Evolutionary conservation across 108 stramenopile species (phyloP).

Genomic region (Nitzschia putrida): DNA sequence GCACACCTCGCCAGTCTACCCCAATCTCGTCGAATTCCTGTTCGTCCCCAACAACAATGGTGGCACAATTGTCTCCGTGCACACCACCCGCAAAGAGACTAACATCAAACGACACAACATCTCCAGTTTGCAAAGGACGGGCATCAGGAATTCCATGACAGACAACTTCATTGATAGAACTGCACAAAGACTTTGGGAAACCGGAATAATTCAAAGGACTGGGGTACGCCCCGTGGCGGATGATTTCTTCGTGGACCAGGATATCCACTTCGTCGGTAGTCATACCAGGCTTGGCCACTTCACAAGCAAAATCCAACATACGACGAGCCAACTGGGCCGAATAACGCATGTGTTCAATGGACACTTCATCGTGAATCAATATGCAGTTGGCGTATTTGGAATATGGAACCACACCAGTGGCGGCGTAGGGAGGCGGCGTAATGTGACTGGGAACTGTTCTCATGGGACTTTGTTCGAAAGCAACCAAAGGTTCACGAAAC

Average conservation of each 20-base stretch:
- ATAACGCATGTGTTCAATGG: slow-evolving; percentile 50
- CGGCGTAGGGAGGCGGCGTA: slow-evolving; percentile 68
- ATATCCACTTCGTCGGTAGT: slow-evolving; percentile 93
- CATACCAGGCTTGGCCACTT: slow-evolving; percentile 63
- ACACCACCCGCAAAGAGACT: slow-evolving; percentile 83
- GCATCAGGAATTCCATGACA: slow-evolving; percentile 95
- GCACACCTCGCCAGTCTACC: slow-evolving; percentile 64
- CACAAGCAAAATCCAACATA: slow-evolving; percentile 64
- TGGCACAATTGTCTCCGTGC: slow-evolving; percentile 97
- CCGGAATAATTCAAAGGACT: slow-evolving; percentile 93
- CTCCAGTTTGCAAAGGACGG: slow-evolving; percentile 77
- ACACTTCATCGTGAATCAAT: slow-evolving; percentile 51
- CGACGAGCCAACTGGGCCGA: slow-evolving; percentile 67
- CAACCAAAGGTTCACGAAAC: slow-evolving; percentile 21
- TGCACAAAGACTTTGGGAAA: slow-evolving; percentile 96
- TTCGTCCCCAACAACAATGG: slow-evolving; percentile 88
- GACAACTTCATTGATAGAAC: slow-evolving; percentile 96
- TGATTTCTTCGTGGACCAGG: slow-evolving; percentile 75
- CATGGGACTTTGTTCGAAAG: slow-evolving; percentile 20
- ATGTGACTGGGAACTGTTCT: slow-evolving; percentile 45
- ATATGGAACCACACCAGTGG: slow-evolving; percentile 51
- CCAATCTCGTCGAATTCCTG: slow-evolving; percentile 42
- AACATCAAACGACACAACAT: slow-evolving; percentile 96
- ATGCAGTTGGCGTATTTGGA: slow-evolving; percentile 35
- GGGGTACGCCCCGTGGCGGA: slow-evolving; percentile 86